phyloP scores from a whole-genome alignment of 2,329 filamentous ascomycete species.

The Magnaporthiopsis incrustans region DNA sequence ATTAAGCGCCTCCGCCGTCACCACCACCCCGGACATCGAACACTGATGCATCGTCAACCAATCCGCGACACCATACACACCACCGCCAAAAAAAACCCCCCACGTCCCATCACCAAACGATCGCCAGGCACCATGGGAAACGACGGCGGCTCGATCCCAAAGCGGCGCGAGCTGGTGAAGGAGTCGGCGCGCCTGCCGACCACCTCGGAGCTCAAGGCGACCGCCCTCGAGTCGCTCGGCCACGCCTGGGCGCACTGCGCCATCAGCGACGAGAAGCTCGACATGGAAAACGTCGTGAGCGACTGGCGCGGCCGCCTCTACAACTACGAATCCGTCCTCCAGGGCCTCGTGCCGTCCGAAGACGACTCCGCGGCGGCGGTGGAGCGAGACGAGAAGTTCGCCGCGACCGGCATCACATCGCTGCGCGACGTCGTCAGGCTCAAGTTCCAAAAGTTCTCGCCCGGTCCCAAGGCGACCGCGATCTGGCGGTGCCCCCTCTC shows the following conservation, averaged over 20 bases:
- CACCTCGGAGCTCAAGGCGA: slow-evolving; percentile 80
- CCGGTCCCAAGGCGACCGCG: slow-evolving; percentile 27
- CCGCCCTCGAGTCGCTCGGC: slow-evolving; percentile 72
- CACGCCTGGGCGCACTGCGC: slow-evolving; percentile 86
- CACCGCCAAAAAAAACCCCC: not conserved
- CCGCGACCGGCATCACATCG: slow-evolving; percentile 59
- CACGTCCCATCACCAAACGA: not conserved
- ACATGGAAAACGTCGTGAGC: slow-evolving; percentile 65
- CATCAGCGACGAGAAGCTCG: slow-evolving; percentile 69
- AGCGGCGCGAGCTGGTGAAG: slow-evolving; percentile 90
- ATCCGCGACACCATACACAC: not conserved
- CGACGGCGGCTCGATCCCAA: slow-evolving; percentile 94
- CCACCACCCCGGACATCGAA: no score
- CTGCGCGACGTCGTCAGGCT: slow-evolving; percentile 83
- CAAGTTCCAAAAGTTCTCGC: slow-evolving; percentile 51
- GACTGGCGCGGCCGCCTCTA: slow-evolving; percentile 80
- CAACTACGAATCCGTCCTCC: slow-evolving; percentile 86
- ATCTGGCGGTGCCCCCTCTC: slow-evolving; percentile 78
- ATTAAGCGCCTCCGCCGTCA: no score
- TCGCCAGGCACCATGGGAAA: slow-evolving; percentile 66
- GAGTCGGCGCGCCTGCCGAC: slow-evolving; percentile 78
- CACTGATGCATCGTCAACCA: no score
- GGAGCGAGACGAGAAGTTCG: slow-evolving; percentile 29
- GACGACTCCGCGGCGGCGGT: slow-evolving; percentile 47
- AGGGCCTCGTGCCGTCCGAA: slow-evolving; percentile 48